Evolutionary conservation across 495 filamentous ascomycete species (phyloP), one percentile per base, ranked within the genome.

Genomic region (Daldinia grandis): DNA sequence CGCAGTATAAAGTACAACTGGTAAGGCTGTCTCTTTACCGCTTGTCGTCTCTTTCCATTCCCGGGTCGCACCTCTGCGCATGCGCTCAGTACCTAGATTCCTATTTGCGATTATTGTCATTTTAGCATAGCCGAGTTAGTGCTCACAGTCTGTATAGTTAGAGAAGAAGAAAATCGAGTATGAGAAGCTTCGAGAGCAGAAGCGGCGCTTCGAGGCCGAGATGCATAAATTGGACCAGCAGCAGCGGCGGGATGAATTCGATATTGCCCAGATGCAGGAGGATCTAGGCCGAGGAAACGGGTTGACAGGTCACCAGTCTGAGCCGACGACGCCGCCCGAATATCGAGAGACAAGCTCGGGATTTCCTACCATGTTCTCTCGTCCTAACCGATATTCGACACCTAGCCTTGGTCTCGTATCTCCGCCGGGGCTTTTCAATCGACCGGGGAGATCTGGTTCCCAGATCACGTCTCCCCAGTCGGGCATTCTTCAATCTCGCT

Each of bases 241-340:
- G 76, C 89, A 93, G 75, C 88, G 90, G 47, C 86, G 82, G 67
- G 92, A 95, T 72, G 92, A 93, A 76, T 86, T 88, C 55, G 93
- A 97, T 73, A 90, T 97, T 76, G 88, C 89, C 28, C 87, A 90
- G 78, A 90, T 98, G 78, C 89, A 91, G 64, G 89, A 92, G 71
- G 91, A 93, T 59, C 81, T 98, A 68, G 81, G 88, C 71, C 78
- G 86, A 78, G 67, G 68, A 49, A 71, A 71, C 25, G 73, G 77
- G 37, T 73, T 75, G 35, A 80, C 86, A 65, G 92, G 92, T 37
- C 90, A 93, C 62, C 89, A 93, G 78, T 95, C 93, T 58, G 94
- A 98, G 80, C 95, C 95, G 8, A 97, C 95, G 12, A 99, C 96
- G 17, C 95, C 95, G n/a, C 95, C 95, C 19, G 95, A 98, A 77